phyloP scores from a whole-genome alignment of 2,329 filamentous ascomycete genomes.

The Fusarium ramigenum region DNA sequence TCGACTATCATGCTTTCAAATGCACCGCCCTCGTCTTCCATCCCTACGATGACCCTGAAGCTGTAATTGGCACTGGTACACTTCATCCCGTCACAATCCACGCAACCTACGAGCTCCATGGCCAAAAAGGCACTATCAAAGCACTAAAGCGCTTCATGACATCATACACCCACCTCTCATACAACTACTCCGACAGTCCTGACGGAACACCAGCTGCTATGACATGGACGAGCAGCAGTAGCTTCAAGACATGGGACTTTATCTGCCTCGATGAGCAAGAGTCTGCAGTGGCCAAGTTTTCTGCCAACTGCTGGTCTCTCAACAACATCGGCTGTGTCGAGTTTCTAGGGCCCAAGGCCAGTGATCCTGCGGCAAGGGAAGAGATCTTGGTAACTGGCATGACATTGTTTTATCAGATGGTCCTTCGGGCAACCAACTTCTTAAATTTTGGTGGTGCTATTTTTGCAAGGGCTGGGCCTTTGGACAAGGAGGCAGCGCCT shows the following conservation, averaged over 20 bases:
- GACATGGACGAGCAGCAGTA: slow-evolving; percentile 27
- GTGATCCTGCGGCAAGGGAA: slow-evolving; percentile 13
- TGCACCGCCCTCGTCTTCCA: slow-evolving; percentile 25
- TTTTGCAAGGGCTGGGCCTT: slow-evolving; percentile 20
- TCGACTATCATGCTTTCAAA: slow-evolving; percentile 23
- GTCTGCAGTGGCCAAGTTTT: slow-evolving; percentile 35
- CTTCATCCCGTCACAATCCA: slow-evolving; percentile 35
- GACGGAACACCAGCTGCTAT: slow-evolving; percentile 22
- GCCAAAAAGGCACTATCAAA: slow-evolving; percentile 34
- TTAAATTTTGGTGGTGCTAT: slow-evolving; percentile 28
- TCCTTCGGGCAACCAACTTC: slow-evolving; percentile 20
- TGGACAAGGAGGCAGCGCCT: slow-evolving; percentile 24
- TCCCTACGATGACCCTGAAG: background rate
- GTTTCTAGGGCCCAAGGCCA: slow-evolving; percentile 32
- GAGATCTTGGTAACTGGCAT: slow-evolving; percentile 32
- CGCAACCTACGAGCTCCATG: slow-evolving; percentile 33
- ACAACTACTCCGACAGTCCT: slow-evolving; percentile 18
- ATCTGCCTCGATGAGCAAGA: slow-evolving; percentile 33
- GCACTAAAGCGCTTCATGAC: slow-evolving; percentile 31
- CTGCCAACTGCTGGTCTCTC: slow-evolving; percentile 17
- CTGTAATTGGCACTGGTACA: slow-evolving; percentile 22
- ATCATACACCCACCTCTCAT: slow-evolving; percentile 36
- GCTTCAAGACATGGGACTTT: slow-evolving; percentile 39
- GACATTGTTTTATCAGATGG: slow-evolving; percentile 34
- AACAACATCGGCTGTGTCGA: slow-evolving; percentile 30